These are phyloP conservation scores for Stellera chamaejasme DNA, from an alignment of 345 rosid genomes.

Conservation along the genomic window DNA sequence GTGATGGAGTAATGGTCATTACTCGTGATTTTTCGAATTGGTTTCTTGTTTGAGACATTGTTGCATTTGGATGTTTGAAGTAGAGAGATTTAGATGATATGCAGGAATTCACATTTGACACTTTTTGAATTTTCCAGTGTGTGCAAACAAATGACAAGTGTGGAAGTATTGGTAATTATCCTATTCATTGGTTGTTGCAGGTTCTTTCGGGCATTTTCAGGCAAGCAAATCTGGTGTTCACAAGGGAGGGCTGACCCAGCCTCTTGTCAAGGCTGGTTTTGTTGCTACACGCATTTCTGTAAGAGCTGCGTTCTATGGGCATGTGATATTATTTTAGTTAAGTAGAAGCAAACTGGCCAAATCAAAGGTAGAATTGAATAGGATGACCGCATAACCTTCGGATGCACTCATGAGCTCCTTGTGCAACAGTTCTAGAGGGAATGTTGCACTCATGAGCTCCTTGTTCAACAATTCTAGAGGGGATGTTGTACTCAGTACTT, in stretches of 20 bases:
- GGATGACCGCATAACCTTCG: too few species aligned
- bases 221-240: slow-evolving; percentile 95
- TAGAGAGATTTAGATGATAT: background rate
- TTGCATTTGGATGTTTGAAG: slow-evolving; percentile 1
- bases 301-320: slow-evolving; percentile 13
- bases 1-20: background rate
- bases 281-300: slow-evolving; percentile 93
- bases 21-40: background rate
- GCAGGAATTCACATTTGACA: background rate
- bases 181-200: slow-evolving; percentile 25
- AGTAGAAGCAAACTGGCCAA: too few species aligned
- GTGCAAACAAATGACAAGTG: background rate
- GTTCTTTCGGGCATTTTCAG: slow-evolving; percentile 97
- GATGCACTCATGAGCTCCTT: too few species aligned
- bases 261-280: slow-evolving; percentile 85
- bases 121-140: background rate
- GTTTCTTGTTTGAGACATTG: background rate
- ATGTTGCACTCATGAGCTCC: too few species aligned
- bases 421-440: too few species aligned
- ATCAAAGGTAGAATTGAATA: too few species aligned
- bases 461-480: too few species aligned
- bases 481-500: too few species aligned
- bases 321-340: too few species aligned
- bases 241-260: slow-evolving; percentile 68
- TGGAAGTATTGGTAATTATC: background rate